Evolutionary conservation across 352 stramenopile genomes (phyloP).

Genomic region (Globisporangium carolinianum): DNA sequence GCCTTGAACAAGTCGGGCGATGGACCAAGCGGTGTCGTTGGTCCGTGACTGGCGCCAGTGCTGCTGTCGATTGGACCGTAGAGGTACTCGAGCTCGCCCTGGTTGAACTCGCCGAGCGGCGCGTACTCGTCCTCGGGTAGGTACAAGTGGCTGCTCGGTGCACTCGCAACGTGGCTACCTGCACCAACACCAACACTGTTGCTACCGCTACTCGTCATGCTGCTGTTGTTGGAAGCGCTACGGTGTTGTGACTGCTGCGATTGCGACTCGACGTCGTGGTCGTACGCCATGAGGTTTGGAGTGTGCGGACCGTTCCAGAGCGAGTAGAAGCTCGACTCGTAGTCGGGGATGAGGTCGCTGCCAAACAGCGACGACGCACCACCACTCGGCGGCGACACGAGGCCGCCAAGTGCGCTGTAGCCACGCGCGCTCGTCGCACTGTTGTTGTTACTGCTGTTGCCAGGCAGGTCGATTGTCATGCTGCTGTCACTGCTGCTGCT

Average conservation of each 20-base stretch:
- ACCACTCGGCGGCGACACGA: constrained; percentile 15
- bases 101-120: constrained; percentile 58
- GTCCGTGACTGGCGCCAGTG: constrained; percentile 22
- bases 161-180: background rate
- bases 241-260: constrained; percentile 6
- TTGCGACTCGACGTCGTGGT: constrained; percentile 21
- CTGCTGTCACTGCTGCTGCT: background rate
- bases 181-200: background rate
- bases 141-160: constrained; percentile 20
- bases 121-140: constrained; percentile 56
- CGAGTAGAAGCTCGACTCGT: constrained; percentile 63
- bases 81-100: constrained; percentile 68
- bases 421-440: background rate
- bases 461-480: constrained; percentile 11
- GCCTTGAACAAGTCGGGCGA: constrained; percentile 24
- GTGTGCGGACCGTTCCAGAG: constrained; percentile 49
- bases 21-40: background rate
- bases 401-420: constrained; percentile 4
- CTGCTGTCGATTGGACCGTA: constrained; percentile 49
- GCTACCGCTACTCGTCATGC: background rate
- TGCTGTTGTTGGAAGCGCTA: background rate
- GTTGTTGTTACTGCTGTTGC: constrained; percentile 5
- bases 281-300: constrained; percentile 40
- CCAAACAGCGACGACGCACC: constrained; percentile 38
- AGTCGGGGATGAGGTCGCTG: constrained; percentile 57